Evolutionary conservation across 345 rosid species (phyloP), one percentile per base, ranked within the genome.

Genomic region (Aquilaria yunnanensis): DNA sequence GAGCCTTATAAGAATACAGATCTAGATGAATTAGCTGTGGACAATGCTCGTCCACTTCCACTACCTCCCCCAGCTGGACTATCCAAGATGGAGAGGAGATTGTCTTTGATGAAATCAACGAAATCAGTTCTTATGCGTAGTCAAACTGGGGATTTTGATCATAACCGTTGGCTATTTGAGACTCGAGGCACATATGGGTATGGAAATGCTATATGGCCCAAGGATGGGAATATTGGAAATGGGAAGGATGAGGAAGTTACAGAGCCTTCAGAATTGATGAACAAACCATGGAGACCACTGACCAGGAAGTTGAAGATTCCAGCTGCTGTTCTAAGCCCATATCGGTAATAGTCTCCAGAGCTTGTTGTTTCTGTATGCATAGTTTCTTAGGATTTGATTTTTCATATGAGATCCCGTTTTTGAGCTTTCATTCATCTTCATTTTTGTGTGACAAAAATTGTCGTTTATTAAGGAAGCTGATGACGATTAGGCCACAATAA

Each of bases 181-280:
- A 87, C 98, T 0, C 81, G 69, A 75, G 96, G 96, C 10, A 90
- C 96, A 56, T 93, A 93, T 67, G 98, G 98, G 49, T 90, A 90
- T 60, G 97, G 98, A 29, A 93, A 93, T 79, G 98, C 98, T 32
- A 87, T 90, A 67, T 93, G 97, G 96, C 87, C 97, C 14, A 93
- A 73, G 69, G 98, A 90, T 31, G 98, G 93, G n/a, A 85, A 83
- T 62, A 73, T 87, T 41, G 96, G 89, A 53, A 82, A 74, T 54
- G 90, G 76, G 12, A 74, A 85, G 33, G 90, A 81, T 59, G 86
- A 81, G 56, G 92, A 84, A 3, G 78, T 67, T 70, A 72, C 46
- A 58, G 96, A 88, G 68, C 82, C 89, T 4, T 75, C 80, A 51
- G 94, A 88, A 57, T 75, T 93, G 80, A 79, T 93, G 85, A 86